These are phyloP conservation scores for Arachis monticola DNA, from an alignment of 331 rosid species.

Conservation along the genomic window DNA sequence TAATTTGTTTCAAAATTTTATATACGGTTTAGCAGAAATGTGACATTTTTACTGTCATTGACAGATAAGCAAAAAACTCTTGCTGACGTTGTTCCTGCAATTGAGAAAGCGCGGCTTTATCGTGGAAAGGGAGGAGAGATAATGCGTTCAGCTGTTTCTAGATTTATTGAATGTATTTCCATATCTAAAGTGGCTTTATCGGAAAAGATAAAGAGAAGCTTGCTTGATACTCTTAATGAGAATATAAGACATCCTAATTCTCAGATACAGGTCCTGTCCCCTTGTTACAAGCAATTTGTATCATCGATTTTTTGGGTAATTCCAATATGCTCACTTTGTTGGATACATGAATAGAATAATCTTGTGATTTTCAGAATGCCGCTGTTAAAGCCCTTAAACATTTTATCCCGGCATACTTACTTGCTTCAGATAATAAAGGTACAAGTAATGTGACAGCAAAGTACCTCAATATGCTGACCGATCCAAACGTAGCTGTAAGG, in stretches of 20 bases:
- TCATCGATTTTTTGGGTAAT: slow-evolving; percentile 5
- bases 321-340: slow-evolving; percentile 19
- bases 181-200: slow-evolving; percentile 56
- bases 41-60: slow-evolving; percentile 39
- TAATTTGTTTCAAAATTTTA: slow-evolving; percentile 24
- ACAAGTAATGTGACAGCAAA: slow-evolving; percentile 58
- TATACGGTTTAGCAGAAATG: slow-evolving; percentile 26
- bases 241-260: slow-evolving; percentile 97
- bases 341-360: slow-evolving; percentile 30
- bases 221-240: slow-evolving; percentile 84
- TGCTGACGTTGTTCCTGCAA: slow-evolving; percentile 81
- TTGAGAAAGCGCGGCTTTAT: slow-evolving; percentile 91
- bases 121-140: slow-evolving; percentile 99
- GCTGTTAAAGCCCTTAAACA: slow-evolving; percentile 77
- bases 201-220: slow-evolving; percentile 71
- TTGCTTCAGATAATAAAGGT: slow-evolving; percentile 51
- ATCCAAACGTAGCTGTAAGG: slow-evolving; percentile 86
- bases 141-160: slow-evolving; percentile 95
- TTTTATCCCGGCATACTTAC: slow-evolving; percentile 70
- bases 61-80: slow-evolving; percentile 76
- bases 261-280: slow-evolving; percentile 82
- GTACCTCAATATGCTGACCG: slow-evolving; percentile 78
- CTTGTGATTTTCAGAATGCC: slow-evolving; percentile 63
- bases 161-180: slow-evolving; percentile 83
- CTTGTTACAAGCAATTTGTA: slow-evolving; percentile 23